These are phyloP conservation scores for Quaeritorhiza haematococci DNA, from an alignment of 371 early-diverging fungal species.

Conservation along the genomic window DNA sequence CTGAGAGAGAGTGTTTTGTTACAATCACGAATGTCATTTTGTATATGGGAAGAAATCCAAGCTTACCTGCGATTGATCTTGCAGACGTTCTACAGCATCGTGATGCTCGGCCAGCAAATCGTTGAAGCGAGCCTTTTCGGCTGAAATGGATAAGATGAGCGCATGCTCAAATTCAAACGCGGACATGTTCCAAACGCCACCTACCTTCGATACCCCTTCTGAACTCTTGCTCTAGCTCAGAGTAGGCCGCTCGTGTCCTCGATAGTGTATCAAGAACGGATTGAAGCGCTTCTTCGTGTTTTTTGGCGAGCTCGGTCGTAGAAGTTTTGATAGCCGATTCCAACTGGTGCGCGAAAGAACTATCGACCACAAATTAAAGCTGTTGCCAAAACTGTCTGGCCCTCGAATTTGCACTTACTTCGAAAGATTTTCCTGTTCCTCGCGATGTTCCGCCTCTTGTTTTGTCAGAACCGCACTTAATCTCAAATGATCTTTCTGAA, in stretches of 20 bases:
- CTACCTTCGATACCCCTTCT: conserved; percentile 13
- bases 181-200: too few species aligned
- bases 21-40: too few species aligned
- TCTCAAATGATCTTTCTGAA: too few species aligned
- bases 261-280: neutral
- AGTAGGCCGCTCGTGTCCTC: conserved; percentile 16
- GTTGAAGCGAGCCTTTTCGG: neutral
- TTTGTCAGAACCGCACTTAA: neutral
- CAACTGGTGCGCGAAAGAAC: conserved; percentile 2
- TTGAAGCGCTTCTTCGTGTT: conserved; percentile 12
- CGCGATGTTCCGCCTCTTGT: conserved; percentile 4
- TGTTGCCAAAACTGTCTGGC: too few species aligned
- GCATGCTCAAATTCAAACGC: too few species aligned
- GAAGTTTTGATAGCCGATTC: conserved; percentile 9
- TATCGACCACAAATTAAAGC: too few species aligned
- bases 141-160: too few species aligned
- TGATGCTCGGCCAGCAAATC: conserved; percentile 1
- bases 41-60: too few species aligned
- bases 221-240: conserved; percentile 23
- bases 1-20: too few species aligned
- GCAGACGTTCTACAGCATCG: too few species aligned
- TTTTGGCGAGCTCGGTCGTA: conserved; percentile 5
- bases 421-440: conserved; percentile 2
- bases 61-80: too few species aligned
- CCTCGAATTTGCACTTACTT: conserved; percentile 2